These are phyloP conservation scores for Backusella mclennaniae DNA, from an alignment of 192 early-diverging fungal genomes.

Conservation along the genomic window DNA sequence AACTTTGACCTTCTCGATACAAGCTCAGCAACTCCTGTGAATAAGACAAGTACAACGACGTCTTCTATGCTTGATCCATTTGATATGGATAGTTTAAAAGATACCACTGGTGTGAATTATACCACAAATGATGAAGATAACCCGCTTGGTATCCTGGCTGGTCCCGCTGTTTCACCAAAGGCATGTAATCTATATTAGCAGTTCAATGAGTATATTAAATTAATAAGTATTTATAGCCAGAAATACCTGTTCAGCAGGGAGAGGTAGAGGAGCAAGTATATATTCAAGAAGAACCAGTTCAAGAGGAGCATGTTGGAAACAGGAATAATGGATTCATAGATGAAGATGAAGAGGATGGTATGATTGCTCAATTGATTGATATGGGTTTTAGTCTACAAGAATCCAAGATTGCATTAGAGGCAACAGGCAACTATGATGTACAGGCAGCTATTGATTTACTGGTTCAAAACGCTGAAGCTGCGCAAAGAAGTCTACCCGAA, in stretches of 20 bases:
- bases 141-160: conserved; percentile 33
- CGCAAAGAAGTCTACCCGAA: not conserved
- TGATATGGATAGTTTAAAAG: conserved; percentile 20
- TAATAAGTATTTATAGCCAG: not conserved
- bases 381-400: conserved; percentile 77
- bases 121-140: conserved; percentile 20
- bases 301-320: not conserved
- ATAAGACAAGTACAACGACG: not conserved
- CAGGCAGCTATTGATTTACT: conserved; percentile 52
- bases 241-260: not conserved
- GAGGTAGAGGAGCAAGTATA: not conserved
- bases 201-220: not conserved
- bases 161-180: conserved; percentile 13
- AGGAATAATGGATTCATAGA: not conserved
- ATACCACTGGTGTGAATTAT: not conserved
- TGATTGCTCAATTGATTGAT: conserved; percentile 72
- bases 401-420: conserved; percentile 67
- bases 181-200: not conserved
- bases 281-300: not conserved
- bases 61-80: conserved; percentile 19
- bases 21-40: not conserved
- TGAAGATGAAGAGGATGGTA: conserved; percentile 33
- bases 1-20: conserved; percentile 31
- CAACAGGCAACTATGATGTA: conserved; percentile 61
- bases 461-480: conserved; percentile 26